Evolutionary conservation across 192 early-diverging fungal species (phyloP), one percentile per base, ranked within the genome.

Genomic region (Gorgonomyces haynaldii): DNA sequence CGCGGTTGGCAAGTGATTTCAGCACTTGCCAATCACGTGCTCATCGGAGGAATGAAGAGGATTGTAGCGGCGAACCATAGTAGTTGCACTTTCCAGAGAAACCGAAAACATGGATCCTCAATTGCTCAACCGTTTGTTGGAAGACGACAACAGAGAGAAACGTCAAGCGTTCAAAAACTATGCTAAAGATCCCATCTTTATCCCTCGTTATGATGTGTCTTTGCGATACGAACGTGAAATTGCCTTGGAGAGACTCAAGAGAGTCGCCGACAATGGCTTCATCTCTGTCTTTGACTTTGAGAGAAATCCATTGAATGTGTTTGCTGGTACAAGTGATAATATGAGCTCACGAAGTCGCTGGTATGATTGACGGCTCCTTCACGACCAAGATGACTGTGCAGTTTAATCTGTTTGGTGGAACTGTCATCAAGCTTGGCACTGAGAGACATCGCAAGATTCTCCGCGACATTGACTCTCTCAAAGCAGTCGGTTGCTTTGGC

Each of bases 311-410:
- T 62, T 82, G 16, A 81, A 81, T 40, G 53, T 82, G 10, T 35
- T 49, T 32, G 46, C 46, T 28, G 75, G 44, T 46, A 35, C 16
- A 22, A 12, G 15, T 30, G 6, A 16, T 46, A 46, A 46, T 74
- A 60, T 62, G 73, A 37, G 81, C 68, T n/a, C 84, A 86, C 48
- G 84, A 86, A 64, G 60, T 82, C 46, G 65, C 70, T 15, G 84
- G 84, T 21, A 79, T 81, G 75, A 64, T 83, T 17, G 84, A 86
- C 36, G 79, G 76, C 17, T 70, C 66, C 43, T 73, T 77, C 57
- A 72, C 74, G n/a, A 86, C 84, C 37, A 86, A 86, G 67, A 63
- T 72, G 65, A 70, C 56, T 40, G 79, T 81, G 27, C 71, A 81
- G 49, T 77, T 63, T 49, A 82, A 82, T 53, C 54, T 82, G 54